Conservation (phyloP, 441 rosid species). For the Capsella rubella region DNA sequence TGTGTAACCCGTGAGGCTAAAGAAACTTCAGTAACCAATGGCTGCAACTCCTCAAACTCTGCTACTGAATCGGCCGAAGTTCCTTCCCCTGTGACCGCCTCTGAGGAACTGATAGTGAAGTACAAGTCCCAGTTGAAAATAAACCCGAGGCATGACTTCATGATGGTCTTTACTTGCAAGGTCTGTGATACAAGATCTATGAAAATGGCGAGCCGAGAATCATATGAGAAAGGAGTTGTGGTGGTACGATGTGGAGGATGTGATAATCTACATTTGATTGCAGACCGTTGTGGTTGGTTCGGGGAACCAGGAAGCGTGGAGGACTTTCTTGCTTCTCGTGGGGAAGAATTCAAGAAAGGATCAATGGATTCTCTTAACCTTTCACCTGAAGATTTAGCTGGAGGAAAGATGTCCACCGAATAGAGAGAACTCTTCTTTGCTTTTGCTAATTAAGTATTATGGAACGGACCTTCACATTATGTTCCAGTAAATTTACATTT, state of each 20-base stretch:
- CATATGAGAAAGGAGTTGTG: slow-evolving; percentile 88
- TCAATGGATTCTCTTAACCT: slow-evolving; percentile 74
- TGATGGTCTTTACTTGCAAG: slow-evolving; percentile 85
- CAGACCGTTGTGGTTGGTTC: slow-evolving; percentile 88
- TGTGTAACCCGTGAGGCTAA: slow-evolving; percentile 38
- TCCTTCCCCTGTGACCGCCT: slow-evolving; percentile 30
- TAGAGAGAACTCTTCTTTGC: slow-evolving; percentile 21
- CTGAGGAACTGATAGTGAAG: slow-evolving; percentile 45
- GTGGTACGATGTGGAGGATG: slow-evolving; percentile 85
- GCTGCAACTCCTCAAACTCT: slow-evolving; percentile 38
- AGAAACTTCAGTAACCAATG: slow-evolving; percentile 38
- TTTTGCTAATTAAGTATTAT: slow-evolving; percentile 11
- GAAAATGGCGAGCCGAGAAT: slow-evolving; percentile 71
- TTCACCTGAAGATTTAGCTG: slow-evolving; percentile 79
- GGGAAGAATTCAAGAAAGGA: slow-evolving; percentile 81
- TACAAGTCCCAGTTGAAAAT: slow-evolving; percentile 61
- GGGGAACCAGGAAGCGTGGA: slow-evolving; percentile 86
- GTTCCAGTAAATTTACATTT: neutral
- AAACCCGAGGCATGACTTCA: slow-evolving; percentile 81
- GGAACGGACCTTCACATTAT: neutral
- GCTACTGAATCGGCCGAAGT: slow-evolving; percentile 35
- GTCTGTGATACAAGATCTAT: slow-evolving; percentile 85
- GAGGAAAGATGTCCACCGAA: slow-evolving; percentile 52
- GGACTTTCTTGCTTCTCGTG: slow-evolving; percentile 78
- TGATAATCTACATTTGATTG: slow-evolving; percentile 81